Conservation (phyloP, 805 yeast genomes). For the Lipomyces spencermartinsiae region DNA sequence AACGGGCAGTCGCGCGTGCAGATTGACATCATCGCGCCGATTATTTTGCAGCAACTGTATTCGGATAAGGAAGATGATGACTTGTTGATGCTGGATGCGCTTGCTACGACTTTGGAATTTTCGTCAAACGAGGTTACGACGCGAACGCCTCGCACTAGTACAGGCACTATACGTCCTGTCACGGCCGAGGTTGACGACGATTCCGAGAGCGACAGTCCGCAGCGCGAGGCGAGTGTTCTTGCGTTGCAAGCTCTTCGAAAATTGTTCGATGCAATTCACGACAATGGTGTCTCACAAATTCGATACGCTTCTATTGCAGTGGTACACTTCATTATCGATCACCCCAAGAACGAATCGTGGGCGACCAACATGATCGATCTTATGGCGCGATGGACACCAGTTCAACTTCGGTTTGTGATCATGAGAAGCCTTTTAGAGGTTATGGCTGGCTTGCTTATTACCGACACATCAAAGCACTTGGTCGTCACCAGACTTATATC, state of each 20-base stretch:
- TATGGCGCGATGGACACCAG: slow-evolving; percentile 80
- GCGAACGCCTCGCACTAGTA: slow-evolving; percentile 14
- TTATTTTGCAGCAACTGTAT: slow-evolving; percentile 25
- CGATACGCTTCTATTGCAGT: slow-evolving; percentile 61
- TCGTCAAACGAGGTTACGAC: slow-evolving; percentile 6
- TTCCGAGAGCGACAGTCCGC: slow-evolving; percentile 17
- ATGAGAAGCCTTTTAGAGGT: slow-evolving; percentile 49
- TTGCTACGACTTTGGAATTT: neutral
- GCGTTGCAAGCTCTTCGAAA: slow-evolving; percentile 56
- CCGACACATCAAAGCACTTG: slow-evolving; percentile 45
- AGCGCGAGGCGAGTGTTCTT: slow-evolving; percentile 14
- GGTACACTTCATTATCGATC: slow-evolving; percentile 52
- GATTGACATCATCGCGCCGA: slow-evolving; percentile 27
- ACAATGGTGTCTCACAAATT: slow-evolving; percentile 57
- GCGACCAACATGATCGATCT: slow-evolving; percentile 62
- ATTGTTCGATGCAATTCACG: slow-evolving; percentile 67
- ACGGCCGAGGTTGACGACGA: slow-evolving; percentile 10
- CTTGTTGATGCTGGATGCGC: slow-evolving; percentile 13
- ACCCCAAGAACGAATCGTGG: slow-evolving; percentile 53
- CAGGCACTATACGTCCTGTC: slow-evolving; percentile 3
- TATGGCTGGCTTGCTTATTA: slow-evolving; percentile 31
- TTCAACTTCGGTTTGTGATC: slow-evolving; percentile 72
- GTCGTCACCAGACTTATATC: slow-evolving; percentile 56
- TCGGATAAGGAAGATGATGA: slow-evolving; percentile 18
- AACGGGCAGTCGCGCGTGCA: slow-evolving; percentile 26